These are phyloP conservation scores for Papiliotrema nemorosa DNA, from an alignment of 1,284 basidiomycete species.

Conservation along the genomic window DNA sequence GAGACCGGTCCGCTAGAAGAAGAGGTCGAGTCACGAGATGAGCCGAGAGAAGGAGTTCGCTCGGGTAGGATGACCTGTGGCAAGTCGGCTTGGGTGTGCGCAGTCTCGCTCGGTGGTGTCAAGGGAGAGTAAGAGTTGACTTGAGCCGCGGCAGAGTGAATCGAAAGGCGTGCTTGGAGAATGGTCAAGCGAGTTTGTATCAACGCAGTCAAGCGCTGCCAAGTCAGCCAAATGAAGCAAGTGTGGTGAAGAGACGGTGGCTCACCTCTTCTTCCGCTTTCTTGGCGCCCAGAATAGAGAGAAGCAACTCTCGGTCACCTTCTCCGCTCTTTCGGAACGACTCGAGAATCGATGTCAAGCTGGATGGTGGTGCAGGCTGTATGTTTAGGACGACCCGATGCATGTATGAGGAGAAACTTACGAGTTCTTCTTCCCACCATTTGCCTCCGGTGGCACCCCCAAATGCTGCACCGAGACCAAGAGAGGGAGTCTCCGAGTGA, in stretches of 20 bases:
- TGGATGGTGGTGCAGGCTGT: slow-evolving; percentile 60
- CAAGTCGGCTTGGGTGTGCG: not conserved
- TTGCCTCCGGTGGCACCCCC: slow-evolving; percentile 28
- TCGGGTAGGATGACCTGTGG: slow-evolving; percentile 1
- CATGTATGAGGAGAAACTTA: slow-evolving; percentile 13
- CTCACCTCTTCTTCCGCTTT: slow-evolving; percentile 78
- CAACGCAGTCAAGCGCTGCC: slow-evolving; percentile 42
- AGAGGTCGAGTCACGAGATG: slow-evolving; percentile 4
- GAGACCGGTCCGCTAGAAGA: slow-evolving; percentile 1
- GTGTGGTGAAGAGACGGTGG: slow-evolving; percentile 4
- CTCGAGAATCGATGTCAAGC: slow-evolving; percentile 72
- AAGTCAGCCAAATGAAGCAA: not conserved
- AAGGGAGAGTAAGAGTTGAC: slow-evolving; percentile 3
- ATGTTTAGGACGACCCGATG: not conserved
- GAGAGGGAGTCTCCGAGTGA: slow-evolving; percentile 29
- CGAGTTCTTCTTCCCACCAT: slow-evolving; percentile 47
- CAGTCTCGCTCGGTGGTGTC: slow-evolving; percentile 1
- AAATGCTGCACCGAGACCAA: slow-evolving; percentile 26
- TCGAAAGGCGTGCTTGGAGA: slow-evolving; percentile 41
- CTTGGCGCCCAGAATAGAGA: slow-evolving; percentile 84
- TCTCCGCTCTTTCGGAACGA: slow-evolving; percentile 79
- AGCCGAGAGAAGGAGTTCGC: slow-evolving; percentile 10
- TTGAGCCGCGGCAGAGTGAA: slow-evolving; percentile 31
- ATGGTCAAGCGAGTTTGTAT: slow-evolving; percentile 45
- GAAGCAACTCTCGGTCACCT: slow-evolving; percentile 81